Evolutionary conservation across 2,329 filamentous ascomycete genomes (phyloP), one percentile per base, ranked within the genome.

Genomic region (Nigrospora sphaerica): DNA sequence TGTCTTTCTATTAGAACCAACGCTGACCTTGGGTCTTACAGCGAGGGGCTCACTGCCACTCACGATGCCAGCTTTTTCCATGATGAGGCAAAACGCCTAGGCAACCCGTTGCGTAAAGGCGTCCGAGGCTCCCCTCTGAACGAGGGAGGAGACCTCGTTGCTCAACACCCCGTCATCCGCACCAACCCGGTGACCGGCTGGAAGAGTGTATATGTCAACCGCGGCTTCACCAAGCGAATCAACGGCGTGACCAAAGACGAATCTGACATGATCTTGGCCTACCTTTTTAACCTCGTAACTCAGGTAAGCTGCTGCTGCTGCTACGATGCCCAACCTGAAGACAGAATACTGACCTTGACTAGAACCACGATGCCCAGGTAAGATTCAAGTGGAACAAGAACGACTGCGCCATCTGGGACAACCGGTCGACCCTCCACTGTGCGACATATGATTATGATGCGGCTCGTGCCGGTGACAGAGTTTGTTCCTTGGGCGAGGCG

Each of bases 321-420:
- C 10, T 28, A 10, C 23, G 23, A 28, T 7, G 7, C 23, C 23
- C 10, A 6, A 28, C 23, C 2, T 9, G 6, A 28, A 28, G 23
- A 28, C 23, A 28, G 23, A 28, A 28, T 28, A 10, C 23, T 28
- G 7, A 77, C 43, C 68, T 74, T 52, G 68, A 72, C 7, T 68
- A 79, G 55, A 81, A 81, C 54, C 76, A 80, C 49, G 78, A 81
- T 54, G 66, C 72, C 0, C 77, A 80, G 54, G 75, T 80, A 10
- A 66, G 77, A 4, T 78, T 73, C 54, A 66, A 67, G 44, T 79
- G 75, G 75, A 65, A 62, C 45, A 64, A 70, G 56, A 76, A 78
- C 46, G 74, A 79, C 53, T 57, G 74, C 5, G 76, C 80, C 2
- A 81, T 86, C 52, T 86, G 83, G 83, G 82, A 86, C 57, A 86